Conservation (phyloP, 2,329 filamentous ascomycete genomes). For the Plectosphaerella sp. region DNA sequence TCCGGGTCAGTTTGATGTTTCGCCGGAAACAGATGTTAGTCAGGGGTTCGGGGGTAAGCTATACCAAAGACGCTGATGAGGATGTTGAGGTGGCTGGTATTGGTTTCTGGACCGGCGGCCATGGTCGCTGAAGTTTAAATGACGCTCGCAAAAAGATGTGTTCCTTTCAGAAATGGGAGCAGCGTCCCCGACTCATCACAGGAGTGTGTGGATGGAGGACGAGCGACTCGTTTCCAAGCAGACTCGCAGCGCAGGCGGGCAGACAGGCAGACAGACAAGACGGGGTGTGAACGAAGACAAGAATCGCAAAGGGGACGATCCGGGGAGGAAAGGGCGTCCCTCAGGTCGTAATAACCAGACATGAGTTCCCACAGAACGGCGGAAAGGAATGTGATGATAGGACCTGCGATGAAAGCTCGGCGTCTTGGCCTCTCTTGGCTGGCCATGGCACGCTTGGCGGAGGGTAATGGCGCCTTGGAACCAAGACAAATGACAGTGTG, state of each 20-base stretch:
- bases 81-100: slow-evolving; percentile 9
- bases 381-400: neutral
- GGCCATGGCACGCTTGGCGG: neutral
- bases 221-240: neutral
- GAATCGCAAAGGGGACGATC: neutral
- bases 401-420: neutral
- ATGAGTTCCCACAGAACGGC: neutral
- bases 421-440: slow-evolving; percentile 1
- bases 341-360: neutral
- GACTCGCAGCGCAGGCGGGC: too few relatives aligned
- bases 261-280: neutral
- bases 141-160: neutral
- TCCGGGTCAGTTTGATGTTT: too few relatives aligned
- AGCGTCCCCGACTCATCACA: neutral
- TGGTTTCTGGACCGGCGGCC: neutral
- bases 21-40: too few relatives aligned
- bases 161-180: neutral
- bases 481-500: neutral
- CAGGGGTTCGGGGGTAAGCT: neutral
- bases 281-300: neutral
- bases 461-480: neutral
- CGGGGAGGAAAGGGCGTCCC: neutral
- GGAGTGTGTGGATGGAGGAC: neutral
- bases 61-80: slow-evolving; percentile 13
- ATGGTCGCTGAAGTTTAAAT: neutral